Conservation (phyloP, 345 rosid genomes). For the Heritiera littoralis region DNA sequence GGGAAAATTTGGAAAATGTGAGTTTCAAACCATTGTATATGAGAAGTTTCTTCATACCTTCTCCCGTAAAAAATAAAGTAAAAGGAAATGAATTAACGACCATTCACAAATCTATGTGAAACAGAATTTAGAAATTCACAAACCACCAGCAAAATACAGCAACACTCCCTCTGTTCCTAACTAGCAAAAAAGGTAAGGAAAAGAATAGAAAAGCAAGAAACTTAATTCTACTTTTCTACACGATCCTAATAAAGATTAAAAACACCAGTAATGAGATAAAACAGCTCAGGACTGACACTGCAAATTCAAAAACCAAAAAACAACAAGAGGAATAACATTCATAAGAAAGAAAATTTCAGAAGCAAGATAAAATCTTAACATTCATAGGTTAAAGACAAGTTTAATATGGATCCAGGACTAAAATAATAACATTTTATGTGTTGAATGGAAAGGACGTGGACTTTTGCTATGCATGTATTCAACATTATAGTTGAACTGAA, state of each 20-base stretch:
- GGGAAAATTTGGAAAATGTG: not conserved
- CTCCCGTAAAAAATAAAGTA: not conserved
- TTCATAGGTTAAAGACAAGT: not conserved
- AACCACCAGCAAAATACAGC: not conserved
- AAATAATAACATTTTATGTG: not conserved
- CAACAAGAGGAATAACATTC: not conserved
- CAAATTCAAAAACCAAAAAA: not conserved
- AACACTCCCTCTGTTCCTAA: not conserved
- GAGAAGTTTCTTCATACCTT: conserved; percentile 1
- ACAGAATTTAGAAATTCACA: not conserved
- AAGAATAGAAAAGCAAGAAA: conserved; percentile 13
- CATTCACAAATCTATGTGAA: not conserved
- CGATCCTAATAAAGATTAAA: not conserved
- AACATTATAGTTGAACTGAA: not conserved
- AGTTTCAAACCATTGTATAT: not conserved
- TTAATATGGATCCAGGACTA: not conserved
- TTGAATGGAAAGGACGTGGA: not conserved
- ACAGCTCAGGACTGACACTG: not conserved
- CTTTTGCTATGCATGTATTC: not conserved
- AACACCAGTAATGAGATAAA: not conserved
- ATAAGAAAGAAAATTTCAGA: not conserved
- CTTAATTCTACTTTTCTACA: not conserved
- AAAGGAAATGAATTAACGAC: not conserved
- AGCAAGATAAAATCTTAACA: not conserved
- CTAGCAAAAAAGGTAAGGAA: not conserved